Evolutionary conservation across 148 eudicot genomes (phyloP), one percentile per base, ranked within the genome.

Genomic region (Amaranthus cruentus): DNA sequence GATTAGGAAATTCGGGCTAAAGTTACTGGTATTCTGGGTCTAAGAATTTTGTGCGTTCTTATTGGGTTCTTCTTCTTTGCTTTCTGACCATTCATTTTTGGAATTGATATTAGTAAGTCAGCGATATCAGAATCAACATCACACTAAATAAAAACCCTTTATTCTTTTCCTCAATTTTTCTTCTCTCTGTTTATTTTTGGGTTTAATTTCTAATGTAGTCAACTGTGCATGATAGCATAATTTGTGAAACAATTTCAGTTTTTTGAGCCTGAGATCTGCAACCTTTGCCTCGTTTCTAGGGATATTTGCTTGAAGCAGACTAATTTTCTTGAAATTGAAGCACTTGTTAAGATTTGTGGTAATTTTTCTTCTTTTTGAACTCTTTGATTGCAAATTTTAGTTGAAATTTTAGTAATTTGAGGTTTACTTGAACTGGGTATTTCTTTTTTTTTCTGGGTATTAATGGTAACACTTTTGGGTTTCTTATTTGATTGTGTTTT

Each of bases 331-430:
- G 88, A 88, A 48, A 84, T 90, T 69, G 85, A 85, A 69, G 96
- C 96, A 18, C 91, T 91, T 69, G 87, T 90, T 76, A 86, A 88
- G 83, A 83, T 90, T 80, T 90, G 96, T 72, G 96, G 96, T 90
- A 85, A 59, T 6, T 60, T 59, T 55, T 10, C 5, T 64, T 64
- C 18, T 28, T 28, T 18, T 28, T 28, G 18, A 18, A 18, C 18
- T 28, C 38, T 28, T 18, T 46, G 12, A 56, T 28, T 51, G 0
- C 63, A 13, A 11, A 21, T 62, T 18, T 15, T 8, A 44, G 4
- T 50, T 74, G 9, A 53, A 7, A 12, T 67, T 10, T 66, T 59
- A 12, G 64, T 48, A 3, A 48, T 66, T 66, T 74, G 43, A 18
- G 66, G 54, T 75, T 18, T 18, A 18, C 18, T 18, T 18, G 18